Conservation (phyloP, 1,284 basidiomycete species). For the Apiotrichum sp. region DNA sequence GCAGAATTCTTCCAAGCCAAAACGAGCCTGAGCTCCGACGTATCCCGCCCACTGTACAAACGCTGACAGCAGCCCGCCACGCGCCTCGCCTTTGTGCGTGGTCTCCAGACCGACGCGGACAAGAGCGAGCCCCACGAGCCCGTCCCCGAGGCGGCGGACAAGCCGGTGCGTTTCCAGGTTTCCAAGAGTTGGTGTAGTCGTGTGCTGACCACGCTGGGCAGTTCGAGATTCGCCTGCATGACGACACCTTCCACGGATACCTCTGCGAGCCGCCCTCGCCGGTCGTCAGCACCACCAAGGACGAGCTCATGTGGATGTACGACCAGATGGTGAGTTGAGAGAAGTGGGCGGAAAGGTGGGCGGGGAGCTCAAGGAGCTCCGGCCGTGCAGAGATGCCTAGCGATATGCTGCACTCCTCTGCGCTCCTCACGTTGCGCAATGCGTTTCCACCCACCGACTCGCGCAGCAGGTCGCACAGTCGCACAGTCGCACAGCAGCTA, state of each 20-base stretch:
- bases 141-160: conserved; percentile 29
- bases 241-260: conserved; percentile 80
- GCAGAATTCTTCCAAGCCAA: no score
- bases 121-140: conserved; percentile 33
- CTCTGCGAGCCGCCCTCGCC: conserved; percentile 72
- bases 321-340: conserved; percentile 61
- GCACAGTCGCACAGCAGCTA: not conserved
- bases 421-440: no score
- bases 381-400: no score
- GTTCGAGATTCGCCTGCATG: conserved; percentile 79
- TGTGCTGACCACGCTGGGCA: conserved; percentile 9
- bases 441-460: no score
- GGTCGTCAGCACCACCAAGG: conserved; percentile 78
- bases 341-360: no score
- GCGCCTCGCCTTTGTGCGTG: conserved; percentile 14
- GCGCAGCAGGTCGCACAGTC: not conserved
- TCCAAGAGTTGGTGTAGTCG: no score
- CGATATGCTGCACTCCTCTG: no score
- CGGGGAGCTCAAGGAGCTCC: no score
- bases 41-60: no score
- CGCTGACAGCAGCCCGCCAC: not conserved
- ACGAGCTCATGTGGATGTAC: conserved; percentile 83
- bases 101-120: conserved; percentile 44
- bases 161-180: conserved; percentile 22
- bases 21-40: no score